phyloP scores from a whole-genome alignment of 805 yeast species.

The Groenewaldozyma tartarivorans region DNA sequence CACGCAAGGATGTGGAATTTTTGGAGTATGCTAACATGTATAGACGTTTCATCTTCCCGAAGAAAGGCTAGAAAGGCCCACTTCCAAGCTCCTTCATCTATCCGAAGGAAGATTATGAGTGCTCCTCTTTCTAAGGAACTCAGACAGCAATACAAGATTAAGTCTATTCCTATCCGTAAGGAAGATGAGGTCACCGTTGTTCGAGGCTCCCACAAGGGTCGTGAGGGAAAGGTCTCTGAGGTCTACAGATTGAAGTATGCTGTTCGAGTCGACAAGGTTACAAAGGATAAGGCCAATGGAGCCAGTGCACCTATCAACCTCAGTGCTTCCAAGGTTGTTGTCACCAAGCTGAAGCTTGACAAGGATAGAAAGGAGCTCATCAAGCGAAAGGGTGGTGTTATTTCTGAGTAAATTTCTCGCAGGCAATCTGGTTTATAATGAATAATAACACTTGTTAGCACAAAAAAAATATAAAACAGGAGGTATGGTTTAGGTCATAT shows the following conservation, averaged over 20 bases:
- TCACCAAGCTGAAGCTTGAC: constrained; percentile 97
- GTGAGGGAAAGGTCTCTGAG: constrained; percentile 95
- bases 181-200: constrained; percentile 92
- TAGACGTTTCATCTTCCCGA: constrained; percentile 98
- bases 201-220: constrained; percentile 99
- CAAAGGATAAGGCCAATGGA: constrained; percentile 97
- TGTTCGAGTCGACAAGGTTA: constrained; percentile 92
- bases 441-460: too few species aligned
- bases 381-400: constrained; percentile 92
- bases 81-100: constrained; percentile 95
- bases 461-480: too few species aligned
- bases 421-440: neutral
- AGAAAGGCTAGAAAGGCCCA: constrained; percentile 99
- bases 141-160: constrained; percentile 93
- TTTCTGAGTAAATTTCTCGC: constrained; percentile 56
- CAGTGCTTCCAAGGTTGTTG: constrained; percentile 98
- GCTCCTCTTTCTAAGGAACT: constrained; percentile 99
- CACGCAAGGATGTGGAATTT: neutral
- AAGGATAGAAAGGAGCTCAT: constrained; percentile 98
- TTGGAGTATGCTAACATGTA: neutral
- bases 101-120: constrained; percentile 88
- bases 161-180: constrained; percentile 94
- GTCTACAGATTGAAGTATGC: constrained; percentile 98
- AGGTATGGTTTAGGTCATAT: neutral
- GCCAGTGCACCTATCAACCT: constrained; percentile 94